phyloP scores from a whole-genome alignment of 2,329 filamentous ascomycete genomes.

The Botrytis hyacinthi region DNA sequence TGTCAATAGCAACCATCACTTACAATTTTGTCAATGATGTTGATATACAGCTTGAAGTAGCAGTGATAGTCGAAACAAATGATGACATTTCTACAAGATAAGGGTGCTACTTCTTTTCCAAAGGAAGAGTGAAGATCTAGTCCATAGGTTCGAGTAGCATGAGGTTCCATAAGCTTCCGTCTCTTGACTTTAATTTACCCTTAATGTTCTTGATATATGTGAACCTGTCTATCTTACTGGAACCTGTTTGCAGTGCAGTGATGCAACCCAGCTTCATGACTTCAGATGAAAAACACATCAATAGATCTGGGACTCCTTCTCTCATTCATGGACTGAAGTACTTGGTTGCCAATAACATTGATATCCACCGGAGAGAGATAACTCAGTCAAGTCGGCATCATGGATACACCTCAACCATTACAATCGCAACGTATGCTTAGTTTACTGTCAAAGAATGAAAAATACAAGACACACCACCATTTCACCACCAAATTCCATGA shows the following conservation, averaged over 20 bases:
- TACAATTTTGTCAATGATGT: not conserved
- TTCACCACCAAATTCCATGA: not conserved
- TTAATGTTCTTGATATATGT: not conserved
- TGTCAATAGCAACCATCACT: not conserved
- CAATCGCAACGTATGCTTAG: not conserved
- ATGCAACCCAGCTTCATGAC: not conserved
- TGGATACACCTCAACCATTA: not conserved
- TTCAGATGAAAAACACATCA: not conserved
- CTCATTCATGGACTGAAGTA: not conserved
- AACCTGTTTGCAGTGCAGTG: rapidly evolving
- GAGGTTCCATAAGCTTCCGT: not conserved
- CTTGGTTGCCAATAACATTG: not conserved
- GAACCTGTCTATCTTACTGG: not conserved
- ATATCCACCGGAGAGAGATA: not conserved
- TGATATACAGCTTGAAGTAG: not conserved
- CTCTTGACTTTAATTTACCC: not conserved
- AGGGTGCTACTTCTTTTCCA: no score
- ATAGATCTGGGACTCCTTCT: not conserved
- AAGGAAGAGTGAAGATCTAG: not conserved
- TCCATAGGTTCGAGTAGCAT: not conserved
- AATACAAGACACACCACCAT: not conserved
- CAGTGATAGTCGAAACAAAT: not conserved
- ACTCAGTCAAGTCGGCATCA: not conserved
- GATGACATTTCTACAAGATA: not conserved
- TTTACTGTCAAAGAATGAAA: not conserved